A percentile compares a stretch with the other conserved stretches of the same genome.
phyloP scores from a whole-genome alignment of 129 eudicot species.

The Centella asiatica region DNA sequence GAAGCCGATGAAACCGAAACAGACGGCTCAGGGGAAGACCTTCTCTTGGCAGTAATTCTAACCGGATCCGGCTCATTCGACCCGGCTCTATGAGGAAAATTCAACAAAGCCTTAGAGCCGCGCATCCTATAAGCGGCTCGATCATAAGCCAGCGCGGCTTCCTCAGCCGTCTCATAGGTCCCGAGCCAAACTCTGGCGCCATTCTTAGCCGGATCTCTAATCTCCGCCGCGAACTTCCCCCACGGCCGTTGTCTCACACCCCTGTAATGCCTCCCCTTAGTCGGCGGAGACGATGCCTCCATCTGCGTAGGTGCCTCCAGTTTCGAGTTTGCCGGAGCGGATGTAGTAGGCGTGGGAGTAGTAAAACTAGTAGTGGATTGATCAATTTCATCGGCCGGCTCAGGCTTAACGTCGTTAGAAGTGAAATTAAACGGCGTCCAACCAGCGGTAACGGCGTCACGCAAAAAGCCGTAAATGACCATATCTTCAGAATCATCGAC shows the following conservation, averaged over 20 bases:
- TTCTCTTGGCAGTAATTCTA: constrained; percentile 52
- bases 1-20: constrained; percentile 35
- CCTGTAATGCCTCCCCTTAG: constrained; percentile 57
- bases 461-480: constrained; percentile 60
- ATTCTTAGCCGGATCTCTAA: constrained; percentile 77
- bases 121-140: constrained; percentile 85
- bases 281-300: constrained; percentile 6
- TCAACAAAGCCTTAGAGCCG: constrained; percentile 68
- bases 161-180: constrained; percentile 87
- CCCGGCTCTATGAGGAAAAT: constrained; percentile 64
- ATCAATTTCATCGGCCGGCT: constrained; percentile 26
- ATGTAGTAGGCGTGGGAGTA: background rate
- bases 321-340: background rate
- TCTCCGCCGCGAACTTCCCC: constrained; percentile 94
- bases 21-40: constrained; percentile 69
- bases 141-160: constrained; percentile 79
- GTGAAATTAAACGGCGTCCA: constrained; percentile 66
- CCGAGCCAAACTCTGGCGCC: constrained; percentile 96
- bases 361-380: background rate
- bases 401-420: constrained; percentile 32
- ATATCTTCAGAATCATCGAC: constrained; percentile 78
- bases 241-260: constrained; percentile 81
- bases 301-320: constrained; percentile 19
- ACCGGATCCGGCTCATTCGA: constrained; percentile 77
- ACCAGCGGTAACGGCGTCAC: constrained; percentile 68